These are phyloP conservation scores for Euclidium syriacum DNA, from an alignment of 345 rosid genomes.

Conservation along the genomic window DNA sequence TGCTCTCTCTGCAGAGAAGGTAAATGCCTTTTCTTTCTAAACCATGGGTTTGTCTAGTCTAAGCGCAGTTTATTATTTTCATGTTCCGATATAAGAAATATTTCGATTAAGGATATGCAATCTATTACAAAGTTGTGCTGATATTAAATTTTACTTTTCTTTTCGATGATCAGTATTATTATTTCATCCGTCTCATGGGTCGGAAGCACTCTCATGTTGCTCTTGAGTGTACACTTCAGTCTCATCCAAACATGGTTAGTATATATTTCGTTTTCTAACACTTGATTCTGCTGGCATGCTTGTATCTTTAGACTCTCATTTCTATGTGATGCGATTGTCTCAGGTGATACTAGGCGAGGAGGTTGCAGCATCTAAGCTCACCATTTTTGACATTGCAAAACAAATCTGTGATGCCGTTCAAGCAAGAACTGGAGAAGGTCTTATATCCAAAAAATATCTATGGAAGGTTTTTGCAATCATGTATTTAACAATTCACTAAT, in stretches of 20 bases:
- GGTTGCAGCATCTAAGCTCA: conserved; percentile 97
- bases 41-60: background rate
- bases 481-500: conserved; percentile 2
- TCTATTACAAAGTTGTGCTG: background rate
- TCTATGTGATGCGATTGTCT: background rate
- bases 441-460: background rate
- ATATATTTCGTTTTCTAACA: background rate
- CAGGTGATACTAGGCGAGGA: conserved; percentile 98
- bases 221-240: conserved; percentile 93
- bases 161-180: conserved; percentile 68
- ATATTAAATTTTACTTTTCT: background rate
- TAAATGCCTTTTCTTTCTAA: conserved; percentile 18
- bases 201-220: conserved; percentile 96
- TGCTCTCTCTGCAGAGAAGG: conserved; percentile 99
- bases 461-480: conserved; percentile 10
- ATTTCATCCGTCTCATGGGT: conserved; percentile 97
- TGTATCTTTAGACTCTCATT: conserved; percentile 8
- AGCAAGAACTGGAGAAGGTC: conserved; percentile 88
- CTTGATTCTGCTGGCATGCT: background rate
- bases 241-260: conserved; percentile 96
- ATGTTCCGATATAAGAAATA: background rate
- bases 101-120: background rate
- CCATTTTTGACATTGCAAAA: conserved; percentile 81
- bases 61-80: background rate
- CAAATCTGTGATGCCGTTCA: conserved; percentile 97